Conservation (phyloP, 225 moss, liverwort and hornwort species). For the Anthoceros angustus region DNA sequence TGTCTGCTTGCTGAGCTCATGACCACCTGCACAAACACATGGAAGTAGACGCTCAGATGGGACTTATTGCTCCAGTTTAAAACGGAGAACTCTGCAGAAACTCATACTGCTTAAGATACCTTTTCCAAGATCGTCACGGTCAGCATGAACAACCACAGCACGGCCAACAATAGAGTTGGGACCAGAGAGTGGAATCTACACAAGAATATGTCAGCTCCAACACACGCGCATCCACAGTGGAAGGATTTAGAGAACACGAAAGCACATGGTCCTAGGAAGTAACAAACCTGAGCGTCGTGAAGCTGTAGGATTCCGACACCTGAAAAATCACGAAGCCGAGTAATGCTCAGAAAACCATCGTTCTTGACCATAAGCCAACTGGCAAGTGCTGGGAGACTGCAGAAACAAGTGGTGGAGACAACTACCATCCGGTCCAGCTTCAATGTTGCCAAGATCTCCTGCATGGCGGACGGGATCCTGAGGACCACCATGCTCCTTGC, state of each 20-base stretch:
- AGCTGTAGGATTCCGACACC: not conserved
- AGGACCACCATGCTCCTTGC: conserved; percentile 37
- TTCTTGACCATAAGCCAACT: conserved; percentile 27
- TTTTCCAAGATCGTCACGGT: conserved; percentile 50
- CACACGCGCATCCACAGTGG: too few species aligned
- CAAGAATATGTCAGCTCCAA: not conserved
- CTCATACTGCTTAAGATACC: conserved; percentile 11
- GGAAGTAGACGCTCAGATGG: not conserved
- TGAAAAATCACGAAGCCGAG: not conserved
- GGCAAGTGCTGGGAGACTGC: conserved; percentile 14
- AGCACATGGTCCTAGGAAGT: not conserved
- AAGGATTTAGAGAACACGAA: not conserved
- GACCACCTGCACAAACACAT: conserved; percentile 23
- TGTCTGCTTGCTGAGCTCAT: conserved; percentile 56
- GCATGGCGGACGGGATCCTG: conserved; percentile 49
- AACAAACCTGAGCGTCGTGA: not conserved
- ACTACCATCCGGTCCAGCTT: conserved; percentile 40
- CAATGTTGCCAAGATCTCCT: conserved; percentile 50
- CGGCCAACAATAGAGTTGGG: conserved; percentile 41
- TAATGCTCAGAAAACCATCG: conserved; percentile 15
- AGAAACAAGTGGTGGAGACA: not conserved
- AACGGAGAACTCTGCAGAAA: not conserved
- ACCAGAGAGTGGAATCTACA: conserved; percentile 46
- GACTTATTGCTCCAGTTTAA: not conserved
- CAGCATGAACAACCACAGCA: conserved; percentile 55